Evolutionary conservation across 768 basidiomycete genomes (phyloP).

Genomic region (Lactarius psammicola): DNA sequence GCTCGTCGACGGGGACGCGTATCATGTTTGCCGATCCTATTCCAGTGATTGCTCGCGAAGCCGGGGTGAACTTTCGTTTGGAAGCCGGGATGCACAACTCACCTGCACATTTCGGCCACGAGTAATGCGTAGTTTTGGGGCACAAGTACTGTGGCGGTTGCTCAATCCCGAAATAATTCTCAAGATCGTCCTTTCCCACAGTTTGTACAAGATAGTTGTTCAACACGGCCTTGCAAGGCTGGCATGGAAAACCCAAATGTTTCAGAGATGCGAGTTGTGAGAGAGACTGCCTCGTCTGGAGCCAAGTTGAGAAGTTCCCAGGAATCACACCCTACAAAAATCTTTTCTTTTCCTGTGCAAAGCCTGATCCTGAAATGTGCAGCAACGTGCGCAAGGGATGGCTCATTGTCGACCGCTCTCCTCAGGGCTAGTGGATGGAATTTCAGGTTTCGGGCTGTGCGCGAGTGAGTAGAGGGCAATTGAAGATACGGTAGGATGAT

Average conservation of each 20-base stretch:
- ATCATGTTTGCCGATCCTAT: slow-evolving; percentile 43
- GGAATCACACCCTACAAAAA: slow-evolving; percentile 34
- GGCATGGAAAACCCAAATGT: slow-evolving; percentile 39
- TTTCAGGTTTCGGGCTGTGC: slow-evolving; percentile 47
- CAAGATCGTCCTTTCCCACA: slow-evolving; percentile 37
- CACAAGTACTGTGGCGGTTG: slow-evolving; percentile 33
- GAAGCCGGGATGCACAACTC: slow-evolving; percentile 14
- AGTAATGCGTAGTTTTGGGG: slow-evolving; percentile 42
- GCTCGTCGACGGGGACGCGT: slow-evolving; percentile 38
- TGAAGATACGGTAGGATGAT: neutral
- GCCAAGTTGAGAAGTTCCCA: slow-evolving; percentile 48
- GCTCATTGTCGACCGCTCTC: slow-evolving; percentile 27
- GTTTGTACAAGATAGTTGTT: slow-evolving; percentile 39
- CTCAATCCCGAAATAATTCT: slow-evolving; percentile 31
- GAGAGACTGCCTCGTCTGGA: slow-evolving; percentile 36
- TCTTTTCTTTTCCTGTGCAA: slow-evolving; percentile 32
- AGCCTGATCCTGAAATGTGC: slow-evolving; percentile 36
- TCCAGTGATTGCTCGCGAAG: slow-evolving; percentile 40
- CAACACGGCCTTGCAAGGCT: slow-evolving; percentile 36
- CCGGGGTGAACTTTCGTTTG: neutral
- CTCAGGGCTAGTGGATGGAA: slow-evolving; percentile 45
- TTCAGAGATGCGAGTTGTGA: slow-evolving; percentile 37
- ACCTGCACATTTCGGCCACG: slow-evolving; percentile 50
- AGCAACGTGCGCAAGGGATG: slow-evolving; percentile 37
- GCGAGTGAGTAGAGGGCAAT: neutral